A percentile compares a stretch with the other conserved stretches of the same genome.
Conservation (phyloP, 441 rosid genomes). For the Manihot esculenta region DNA sequence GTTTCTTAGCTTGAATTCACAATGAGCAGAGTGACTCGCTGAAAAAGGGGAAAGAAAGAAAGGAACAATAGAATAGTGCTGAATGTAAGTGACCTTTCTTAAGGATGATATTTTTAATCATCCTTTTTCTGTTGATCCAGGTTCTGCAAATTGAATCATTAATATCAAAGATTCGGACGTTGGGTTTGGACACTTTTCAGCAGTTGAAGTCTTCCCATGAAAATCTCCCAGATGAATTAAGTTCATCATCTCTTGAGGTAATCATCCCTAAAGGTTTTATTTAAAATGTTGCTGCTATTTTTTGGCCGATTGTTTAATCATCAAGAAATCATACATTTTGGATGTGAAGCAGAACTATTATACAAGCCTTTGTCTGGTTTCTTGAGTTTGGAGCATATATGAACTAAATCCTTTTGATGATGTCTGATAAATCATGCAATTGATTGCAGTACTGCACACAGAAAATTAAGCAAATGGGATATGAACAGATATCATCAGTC, state of each 20-base stretch:
- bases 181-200: constrained; percentile 56
- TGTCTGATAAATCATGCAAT: constrained; percentile 26
- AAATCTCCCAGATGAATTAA: constrained; percentile 57
- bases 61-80: not conserved
- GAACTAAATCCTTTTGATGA: not conserved
- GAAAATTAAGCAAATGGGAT: constrained; percentile 58
- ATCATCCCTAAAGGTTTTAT: constrained; percentile 8
- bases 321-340: constrained; percentile 5
- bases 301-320: constrained; percentile 4
- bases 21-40: not conserved
- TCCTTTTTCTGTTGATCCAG: constrained; percentile 37
- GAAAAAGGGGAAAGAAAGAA: not conserved
- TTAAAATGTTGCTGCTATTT: constrained; percentile 5
- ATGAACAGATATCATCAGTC: constrained; percentile 46
- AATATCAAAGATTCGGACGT: constrained; percentile 52
- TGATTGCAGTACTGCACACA: constrained; percentile 60
- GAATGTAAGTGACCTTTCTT: not conserved
- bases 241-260: constrained; percentile 82
- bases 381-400: constrained; percentile 8
- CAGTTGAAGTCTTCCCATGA: constrained; percentile 55
- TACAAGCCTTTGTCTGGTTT: not conserved
- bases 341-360: not conserved
- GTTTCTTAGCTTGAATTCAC: not conserved
- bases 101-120: not conserved
- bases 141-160: constrained; percentile 68